Evolutionary conservation across 768 basidiomycete genomes (phyloP), one percentile per base, ranked within the genome.

Genomic region (Lactifluus echinatus): DNA sequence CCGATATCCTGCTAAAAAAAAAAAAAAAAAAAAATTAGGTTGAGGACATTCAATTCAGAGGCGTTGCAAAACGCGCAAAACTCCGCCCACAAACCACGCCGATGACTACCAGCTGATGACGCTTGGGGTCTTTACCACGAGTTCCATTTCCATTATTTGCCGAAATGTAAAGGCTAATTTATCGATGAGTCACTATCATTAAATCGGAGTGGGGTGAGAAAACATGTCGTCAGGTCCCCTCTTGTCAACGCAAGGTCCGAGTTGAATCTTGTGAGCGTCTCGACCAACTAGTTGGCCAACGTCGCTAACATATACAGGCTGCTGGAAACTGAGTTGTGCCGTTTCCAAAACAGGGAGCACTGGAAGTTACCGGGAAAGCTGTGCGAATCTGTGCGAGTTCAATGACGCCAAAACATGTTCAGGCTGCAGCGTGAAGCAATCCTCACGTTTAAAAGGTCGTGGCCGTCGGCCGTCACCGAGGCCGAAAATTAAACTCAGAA

Each of bases 341-440:
- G n/a, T 83, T 83, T 8, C 79, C 83, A 87, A 89, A 5, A 89
- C 84, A n/a, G 87, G 87, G 26, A 89, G 68, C 66, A 87, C 82
- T 2, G 87, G 87, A 33, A 89, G 69, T 58, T 79, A 73, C 49
- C 72, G 74, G 0, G 84, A 78, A 28, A 89, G 68, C 26, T 70
- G 74, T 29, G 82, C 81, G 64, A 89, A 87, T 42, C 82, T 74
- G 85, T 87, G 60, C 14, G 31, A 42, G 6, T 12, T 21, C 10
- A 14, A 24, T 19, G 51, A 8, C 12, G 48, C 39, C 29, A 29
- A 50, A 44, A 34, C 5, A 4, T 24, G 24, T 39, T 40, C 47
- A 48, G 40, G 24, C 19, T 15, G 14, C n/a, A 14, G 19, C 8
- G 8, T 4, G 48, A 2, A 4, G 8, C 8, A 59, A 23, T 5